Evolutionary conservation across 768 basidiomycete genomes (phyloP).

Genomic region (Imleria badia): DNA sequence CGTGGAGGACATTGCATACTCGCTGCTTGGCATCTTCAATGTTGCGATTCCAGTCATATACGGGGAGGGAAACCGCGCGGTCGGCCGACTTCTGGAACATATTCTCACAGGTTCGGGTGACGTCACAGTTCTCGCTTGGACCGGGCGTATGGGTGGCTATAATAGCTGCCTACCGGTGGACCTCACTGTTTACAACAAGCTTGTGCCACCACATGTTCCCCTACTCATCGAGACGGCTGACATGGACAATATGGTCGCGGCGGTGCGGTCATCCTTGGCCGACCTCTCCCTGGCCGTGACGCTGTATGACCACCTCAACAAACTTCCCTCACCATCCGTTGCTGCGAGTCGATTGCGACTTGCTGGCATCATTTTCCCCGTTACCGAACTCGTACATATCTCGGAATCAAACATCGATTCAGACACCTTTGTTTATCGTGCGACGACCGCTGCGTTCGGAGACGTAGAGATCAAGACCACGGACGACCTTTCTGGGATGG

Average conservation of each 20-base stretch:
- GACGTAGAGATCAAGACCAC: too few relatives aligned
- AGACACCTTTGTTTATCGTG: not conserved
- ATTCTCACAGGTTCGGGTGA: slow-evolving; percentile 1
- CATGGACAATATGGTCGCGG: not conserved
- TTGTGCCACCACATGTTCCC: not conserved
- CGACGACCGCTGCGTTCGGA: too few relatives aligned
- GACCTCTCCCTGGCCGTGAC: not conserved
- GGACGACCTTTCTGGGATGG: too few relatives aligned
- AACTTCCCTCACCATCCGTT: not conserved
- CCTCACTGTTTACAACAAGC: not conserved
- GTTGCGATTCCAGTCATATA: too few relatives aligned
- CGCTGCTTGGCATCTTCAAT: too few relatives aligned
- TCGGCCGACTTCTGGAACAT: too few relatives aligned
- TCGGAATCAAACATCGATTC: not conserved
- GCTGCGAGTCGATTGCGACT: not conserved
- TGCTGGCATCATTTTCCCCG: slow-evolving; percentile 1
- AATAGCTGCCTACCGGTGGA: not conserved
- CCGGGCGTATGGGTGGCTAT: not conserved
- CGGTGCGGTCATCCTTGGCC: not conserved
- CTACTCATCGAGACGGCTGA: not conserved
- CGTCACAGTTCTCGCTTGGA: slow-evolving; percentile 9
- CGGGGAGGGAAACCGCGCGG: too few relatives aligned
- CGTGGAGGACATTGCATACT: slow-evolving; percentile 6
- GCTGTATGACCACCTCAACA: not conserved
- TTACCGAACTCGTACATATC: not conserved